Evolutionary conservation across 202 grass and related monocot genomes (phyloP), one percentile per base, ranked within the genome.

Genomic region (Zizania palustris): DNA sequence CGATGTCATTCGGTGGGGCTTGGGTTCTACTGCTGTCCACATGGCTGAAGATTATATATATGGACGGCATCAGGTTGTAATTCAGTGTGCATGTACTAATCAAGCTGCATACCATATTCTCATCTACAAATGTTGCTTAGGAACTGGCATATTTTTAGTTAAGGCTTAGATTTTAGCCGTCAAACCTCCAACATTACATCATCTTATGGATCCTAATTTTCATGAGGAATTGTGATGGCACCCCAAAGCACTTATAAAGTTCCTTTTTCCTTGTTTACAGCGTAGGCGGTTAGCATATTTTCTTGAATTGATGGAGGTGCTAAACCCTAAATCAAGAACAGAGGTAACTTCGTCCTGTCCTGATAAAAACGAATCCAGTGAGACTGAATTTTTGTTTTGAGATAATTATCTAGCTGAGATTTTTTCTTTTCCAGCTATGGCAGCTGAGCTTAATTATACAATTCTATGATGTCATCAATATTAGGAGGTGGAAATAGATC

Each of bases 11-110:
- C 66, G 87, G 21, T 98, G 95, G 95, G 87, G 95, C 40, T 82
- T 98, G 82, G 91, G 95, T 51, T 98, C 95, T 62, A 97, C 95
- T 82, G 82, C 89, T 83, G 82, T 97, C 50, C 85, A 77, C 41
- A 92, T 97, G 87, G 85, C 95, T 70, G 91, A 97, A 90, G 95
- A 97, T 90, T 94, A 97, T 73, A 97, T 97, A 59, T 97, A 97
- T 84, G 91, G 85, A 19, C 80, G 16, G 48, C 89, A 90, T 85
- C 95, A 94, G 89, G 95, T 97, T 84, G 71, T 55, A 48, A 39
- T 79, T 63, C 74, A 53, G 22, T 77, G 40, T 38, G 61, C 14
- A 68, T 69, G 63, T 9, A 33, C 54, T 60, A 36, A n/a, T 69
- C 19, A 65, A 68, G 43, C 45, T 63, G 65, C 57, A 76, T 55